These are phyloP conservation scores for Bassia scoparia DNA, from an alignment of 148 eudicot genomes.

Conservation along the genomic window DNA sequence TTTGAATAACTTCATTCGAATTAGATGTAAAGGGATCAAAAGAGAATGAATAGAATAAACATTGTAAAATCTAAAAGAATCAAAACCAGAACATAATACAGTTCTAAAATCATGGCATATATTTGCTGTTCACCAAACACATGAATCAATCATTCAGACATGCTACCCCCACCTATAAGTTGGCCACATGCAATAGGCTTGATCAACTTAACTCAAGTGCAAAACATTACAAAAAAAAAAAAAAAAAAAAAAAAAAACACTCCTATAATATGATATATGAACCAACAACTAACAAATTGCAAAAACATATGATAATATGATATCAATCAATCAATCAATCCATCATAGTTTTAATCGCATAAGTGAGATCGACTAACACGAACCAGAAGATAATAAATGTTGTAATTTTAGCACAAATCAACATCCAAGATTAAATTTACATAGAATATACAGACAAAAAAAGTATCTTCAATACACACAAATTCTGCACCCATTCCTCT, in stretches of 20 bases:
- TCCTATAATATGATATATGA: too few species aligned
- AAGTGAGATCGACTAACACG: too few species aligned
- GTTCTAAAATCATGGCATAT: neutral
- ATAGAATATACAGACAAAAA: constrained; percentile 32
- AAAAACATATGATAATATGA: neutral
- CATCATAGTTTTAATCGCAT: too few species aligned
- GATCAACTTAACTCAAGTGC: constrained; percentile 16
- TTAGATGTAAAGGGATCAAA: too few species aligned
- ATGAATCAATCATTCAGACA: constrained; percentile 28
- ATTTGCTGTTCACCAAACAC: constrained; percentile 16
- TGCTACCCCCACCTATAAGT: constrained; percentile 19
- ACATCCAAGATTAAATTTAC: constrained; percentile 23
- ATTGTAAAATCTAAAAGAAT: constrained; percentile 5
- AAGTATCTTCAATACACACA: constrained; percentile 31
- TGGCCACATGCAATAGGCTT: constrained; percentile 28
- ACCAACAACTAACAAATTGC: neutral
- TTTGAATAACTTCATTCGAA: too few species aligned
- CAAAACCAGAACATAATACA: neutral
- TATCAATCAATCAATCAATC: too few species aligned
- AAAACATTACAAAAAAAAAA: constrained; percentile 8
- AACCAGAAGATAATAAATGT: too few species aligned
- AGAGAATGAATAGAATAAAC: too few species aligned
- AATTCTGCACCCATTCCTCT: constrained; percentile 20
- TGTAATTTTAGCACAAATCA: constrained; percentile 20
- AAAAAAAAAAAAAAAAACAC: too few species aligned